Percentiles rank a stretch among this genome's conserved stretches.
These are phyloP conservation scores for Cutaneotrichosporon sp. DNA, from an alignment of 1,284 basidiomycete species.

Conservation along the genomic window DNA sequence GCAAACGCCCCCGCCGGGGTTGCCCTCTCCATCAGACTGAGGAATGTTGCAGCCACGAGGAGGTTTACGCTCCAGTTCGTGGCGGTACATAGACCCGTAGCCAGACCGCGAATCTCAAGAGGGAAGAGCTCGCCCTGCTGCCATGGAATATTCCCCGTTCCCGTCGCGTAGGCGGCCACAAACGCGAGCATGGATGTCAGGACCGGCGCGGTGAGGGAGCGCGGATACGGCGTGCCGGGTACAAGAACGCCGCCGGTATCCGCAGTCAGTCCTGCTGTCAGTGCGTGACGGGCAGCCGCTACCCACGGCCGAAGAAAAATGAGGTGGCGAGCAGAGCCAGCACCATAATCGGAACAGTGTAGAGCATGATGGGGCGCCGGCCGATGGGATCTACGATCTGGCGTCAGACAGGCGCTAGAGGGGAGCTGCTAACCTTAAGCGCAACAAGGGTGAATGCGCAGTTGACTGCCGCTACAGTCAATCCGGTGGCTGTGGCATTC, in stretches of 20 bases:
- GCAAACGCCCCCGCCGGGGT: conserved; percentile 74
- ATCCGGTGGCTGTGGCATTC: conserved; percentile 71
- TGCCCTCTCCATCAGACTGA: conserved; percentile 68
- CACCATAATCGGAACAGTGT: conserved; percentile 71
- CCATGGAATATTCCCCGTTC: conserved; percentile 75
- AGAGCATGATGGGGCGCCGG: conserved; percentile 68
- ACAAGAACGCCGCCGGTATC: conserved; percentile 63
- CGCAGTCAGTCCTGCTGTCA: conserved; percentile 59
- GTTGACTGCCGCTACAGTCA: conserved; percentile 72
- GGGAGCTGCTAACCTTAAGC: conserved; percentile 54
- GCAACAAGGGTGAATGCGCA: conserved; percentile 77
- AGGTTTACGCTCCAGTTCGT: conserved; percentile 74
- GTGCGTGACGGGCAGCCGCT: not conserved
- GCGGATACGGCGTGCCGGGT: conserved; percentile 61
- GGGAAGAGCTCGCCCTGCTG: conserved; percentile 79
- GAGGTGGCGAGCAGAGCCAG: conserved; percentile 65
- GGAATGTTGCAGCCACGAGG: conserved; percentile 67
- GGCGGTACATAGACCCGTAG: conserved; percentile 71
- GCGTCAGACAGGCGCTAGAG: not conserved
- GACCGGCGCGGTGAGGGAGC: conserved; percentile 63
- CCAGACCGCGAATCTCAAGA: conserved; percentile 73
- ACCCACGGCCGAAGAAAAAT: conserved; percentile 68
- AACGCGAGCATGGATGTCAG: conserved; percentile 73
- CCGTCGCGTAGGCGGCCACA: conserved; percentile 74
- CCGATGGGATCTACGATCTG: conserved; percentile 70